Evolutionary conservation across 2,329 filamentous ascomycete genomes (phyloP).

Genomic region (Aphanoascus verrucosus): DNA sequence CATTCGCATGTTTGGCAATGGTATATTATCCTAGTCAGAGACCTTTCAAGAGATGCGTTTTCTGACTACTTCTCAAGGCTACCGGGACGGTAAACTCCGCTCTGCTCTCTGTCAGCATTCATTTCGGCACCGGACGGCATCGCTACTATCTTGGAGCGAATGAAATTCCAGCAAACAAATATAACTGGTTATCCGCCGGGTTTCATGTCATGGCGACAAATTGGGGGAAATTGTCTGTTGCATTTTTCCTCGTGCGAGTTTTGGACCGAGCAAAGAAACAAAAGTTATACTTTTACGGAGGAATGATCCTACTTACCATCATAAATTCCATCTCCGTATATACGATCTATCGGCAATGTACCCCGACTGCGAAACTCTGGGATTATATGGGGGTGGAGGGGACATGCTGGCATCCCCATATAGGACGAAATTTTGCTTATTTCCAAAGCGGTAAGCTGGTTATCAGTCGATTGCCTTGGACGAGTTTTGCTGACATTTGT

Average conservation of each 20-base stretch:
- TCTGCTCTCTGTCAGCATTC: conserved; percentile 9
- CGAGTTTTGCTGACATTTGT: neutral
- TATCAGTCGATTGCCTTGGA: neutral
- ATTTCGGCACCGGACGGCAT: conserved; percentile 13
- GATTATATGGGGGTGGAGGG: neutral
- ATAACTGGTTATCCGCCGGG: conserved; percentile 14
- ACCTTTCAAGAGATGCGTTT: neutral
- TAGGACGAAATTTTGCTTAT: conserved; percentile 12
- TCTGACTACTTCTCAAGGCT: conserved; percentile 1
- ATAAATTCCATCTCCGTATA: conserved; percentile 11
- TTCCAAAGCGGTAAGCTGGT: conserved; percentile 12
- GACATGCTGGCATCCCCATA: conserved; percentile 11
- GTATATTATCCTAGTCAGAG: conserved; percentile 3
- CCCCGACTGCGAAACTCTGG: conserved; percentile 10
- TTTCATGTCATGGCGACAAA: conserved; percentile 15
- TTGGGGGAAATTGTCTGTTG: conserved; percentile 15
- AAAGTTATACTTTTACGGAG: conserved; percentile 6
- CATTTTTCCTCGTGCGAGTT: conserved; percentile 13
- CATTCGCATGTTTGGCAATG: conserved; percentile 14
- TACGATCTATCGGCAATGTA: conserved; percentile 13
- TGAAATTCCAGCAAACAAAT: conserved; percentile 14
- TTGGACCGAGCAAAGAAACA: conserved; percentile 9
- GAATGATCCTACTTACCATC: conserved; percentile 11
- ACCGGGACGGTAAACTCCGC: conserved; percentile 4
- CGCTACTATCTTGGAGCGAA: conserved; percentile 5